Conservation (phyloP, 2,329 filamentous ascomycete species). For the Cladobotryum protrusum region DNA sequence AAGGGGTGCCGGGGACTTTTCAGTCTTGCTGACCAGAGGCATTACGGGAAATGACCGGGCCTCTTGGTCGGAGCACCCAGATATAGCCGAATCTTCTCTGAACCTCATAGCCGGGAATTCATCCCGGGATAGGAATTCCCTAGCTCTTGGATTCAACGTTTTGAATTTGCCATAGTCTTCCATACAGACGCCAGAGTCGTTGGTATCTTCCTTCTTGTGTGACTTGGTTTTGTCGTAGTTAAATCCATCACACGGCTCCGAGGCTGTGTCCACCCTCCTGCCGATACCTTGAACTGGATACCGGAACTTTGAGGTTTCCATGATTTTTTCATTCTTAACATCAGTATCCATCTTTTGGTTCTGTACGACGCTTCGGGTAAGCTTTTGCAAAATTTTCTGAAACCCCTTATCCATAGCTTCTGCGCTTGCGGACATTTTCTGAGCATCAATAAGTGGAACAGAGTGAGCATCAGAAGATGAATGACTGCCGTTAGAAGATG, state of each 20-base stretch:
- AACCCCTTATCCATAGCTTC: constrained; percentile 18
- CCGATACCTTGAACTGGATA: not conserved
- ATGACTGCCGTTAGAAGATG: too few relatives aligned
- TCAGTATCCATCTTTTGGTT: not conserved
- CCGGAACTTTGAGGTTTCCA: not conserved
- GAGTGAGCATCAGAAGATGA: too few relatives aligned
- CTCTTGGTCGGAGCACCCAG: not conserved
- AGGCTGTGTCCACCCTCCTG: not conserved
- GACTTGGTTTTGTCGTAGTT: not conserved
- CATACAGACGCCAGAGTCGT: constrained; percentile 16
- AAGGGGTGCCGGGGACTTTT: not conserved
- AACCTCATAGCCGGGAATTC: not conserved
- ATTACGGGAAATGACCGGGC: not conserved
- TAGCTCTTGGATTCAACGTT: constrained; percentile 27
- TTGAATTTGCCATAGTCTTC: constrained; percentile 10
- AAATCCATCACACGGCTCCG: not conserved
- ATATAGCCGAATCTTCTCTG: not conserved
- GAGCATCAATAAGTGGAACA: too few relatives aligned
- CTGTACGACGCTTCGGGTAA: constrained; percentile 10
- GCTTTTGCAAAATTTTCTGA: constrained; percentile 22
- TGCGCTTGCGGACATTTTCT: not conserved
- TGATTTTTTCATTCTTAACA: not conserved
- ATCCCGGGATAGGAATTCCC: constrained; percentile 28
- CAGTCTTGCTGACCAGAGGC: not conserved
- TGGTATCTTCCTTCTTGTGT: constrained; percentile 11